Evolutionary conservation across 768 basidiomycete species (phyloP), one percentile per base, ranked within the genome.

Genomic region (Tylopilus felleus): DNA sequence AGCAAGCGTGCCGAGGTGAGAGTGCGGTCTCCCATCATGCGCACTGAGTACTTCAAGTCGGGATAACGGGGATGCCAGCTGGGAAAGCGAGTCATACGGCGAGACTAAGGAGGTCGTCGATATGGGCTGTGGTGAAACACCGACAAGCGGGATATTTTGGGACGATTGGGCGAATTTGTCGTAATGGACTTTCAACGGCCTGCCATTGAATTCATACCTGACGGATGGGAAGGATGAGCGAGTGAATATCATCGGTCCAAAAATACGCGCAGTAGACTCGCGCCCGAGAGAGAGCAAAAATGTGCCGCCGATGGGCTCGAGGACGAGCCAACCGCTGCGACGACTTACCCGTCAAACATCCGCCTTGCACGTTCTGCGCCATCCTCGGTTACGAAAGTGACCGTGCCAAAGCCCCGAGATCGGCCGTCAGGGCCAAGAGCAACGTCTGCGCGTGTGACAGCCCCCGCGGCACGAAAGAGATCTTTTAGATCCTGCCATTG

Each of bases 401-500:
- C 94, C 1, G 90, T 96, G 1, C 97, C 96, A 62, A 94, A 96
- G 2, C 97, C 97, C 48, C 93, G 77, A 35, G 91, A 93, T 33
- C 94, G 81, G 13, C 93, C 91, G 65, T 97, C 93, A 5, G 81
- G 82, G 33, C 92, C 92, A 29, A 93, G 80, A 17, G 89, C 89
- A 21, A 97, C 90, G 60, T 96, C 93, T 10, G 96, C 96, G 22
- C 96, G 84, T 33, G 93, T 75, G 50, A 98, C 88, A 19, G 88
- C 85, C 17, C 96, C 95, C 1, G 91, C 93, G 58, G 90, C 85
- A 25, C 95, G 83, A 67, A 98, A 96, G 5, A 98, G 79, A 71
- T 98, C 95, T 71, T 98, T 98, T 41, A 99, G 79, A 66, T 98
- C 96, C 71, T 98, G 96, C 96, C 96, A 99, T 73, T 94, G 93